A percentile compares a stretch with the other conserved stretches of the same genome.
Evolutionary conservation across 2,329 filamentous ascomycete species (phyloP).

Genomic region (Neofusicoccum kwambonambiense): DNA sequence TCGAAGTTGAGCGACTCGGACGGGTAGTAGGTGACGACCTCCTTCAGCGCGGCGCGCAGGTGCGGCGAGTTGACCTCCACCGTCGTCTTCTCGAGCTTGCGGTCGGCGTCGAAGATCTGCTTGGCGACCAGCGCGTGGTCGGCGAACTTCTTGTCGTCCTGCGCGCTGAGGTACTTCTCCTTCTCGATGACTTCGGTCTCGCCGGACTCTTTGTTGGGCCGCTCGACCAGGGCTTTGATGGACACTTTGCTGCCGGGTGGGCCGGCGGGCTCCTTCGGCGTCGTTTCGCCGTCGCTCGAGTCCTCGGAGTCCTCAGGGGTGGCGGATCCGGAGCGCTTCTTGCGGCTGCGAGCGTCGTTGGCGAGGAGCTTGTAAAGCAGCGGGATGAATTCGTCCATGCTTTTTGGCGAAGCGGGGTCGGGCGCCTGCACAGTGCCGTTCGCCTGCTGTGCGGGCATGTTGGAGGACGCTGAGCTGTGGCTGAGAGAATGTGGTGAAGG

Average conservation of each 20-base stretch:
- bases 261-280: too few species aligned
- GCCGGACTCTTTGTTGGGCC: constrained; percentile 12
- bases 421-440: too few species aligned
- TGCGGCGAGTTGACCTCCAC: constrained; percentile 28
- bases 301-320: too few species aligned
- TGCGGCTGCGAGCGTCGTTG: background rate
- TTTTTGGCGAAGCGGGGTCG: background rate
- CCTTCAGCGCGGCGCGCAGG: constrained; percentile 48
- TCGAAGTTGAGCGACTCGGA: constrained; percentile 31
- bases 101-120: constrained; percentile 25
- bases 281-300: too few species aligned
- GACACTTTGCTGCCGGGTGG: background rate
- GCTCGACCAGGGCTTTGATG: constrained; percentile 18
- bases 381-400: constrained; percentile 1
- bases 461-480: too few species aligned
- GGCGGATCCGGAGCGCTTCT: background rate
- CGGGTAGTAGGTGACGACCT: constrained; percentile 52
- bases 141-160: constrained; percentile 17
- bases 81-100: constrained; percentile 24
- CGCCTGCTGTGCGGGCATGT: too few species aligned
- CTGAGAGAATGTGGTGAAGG: too few species aligned
- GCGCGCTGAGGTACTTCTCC: constrained; percentile 13
- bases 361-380: background rate
- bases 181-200: constrained; percentile 19
- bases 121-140: constrained; percentile 26